These are phyloP conservation scores for Chondrostereum purpureum DNA, from an alignment of 1,284 basidiomycete genomes.

Conservation along the genomic window DNA sequence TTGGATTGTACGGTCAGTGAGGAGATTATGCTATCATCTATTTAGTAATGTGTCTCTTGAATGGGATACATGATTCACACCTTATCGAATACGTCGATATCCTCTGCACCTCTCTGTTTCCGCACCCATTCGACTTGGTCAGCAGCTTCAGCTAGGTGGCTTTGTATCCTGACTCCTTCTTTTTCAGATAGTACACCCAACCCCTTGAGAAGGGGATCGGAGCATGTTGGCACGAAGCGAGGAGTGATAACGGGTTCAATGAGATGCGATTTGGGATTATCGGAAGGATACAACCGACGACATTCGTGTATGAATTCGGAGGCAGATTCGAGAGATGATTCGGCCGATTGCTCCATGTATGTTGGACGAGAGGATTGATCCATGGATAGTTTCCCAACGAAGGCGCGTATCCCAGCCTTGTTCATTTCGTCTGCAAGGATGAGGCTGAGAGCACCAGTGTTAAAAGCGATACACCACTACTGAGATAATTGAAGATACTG, in stretches of 20 bases:
- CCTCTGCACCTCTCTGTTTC: slow-evolving; percentile 50
- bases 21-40: slow-evolving; percentile 41
- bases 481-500: slow-evolving; percentile 15
- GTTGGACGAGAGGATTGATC: slow-evolving; percentile 67
- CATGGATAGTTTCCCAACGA: slow-evolving; percentile 84
- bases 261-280: slow-evolving; percentile 36
- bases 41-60: neutral
- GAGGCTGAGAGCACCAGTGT: slow-evolving; percentile 39
- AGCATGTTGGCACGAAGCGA: slow-evolving; percentile 78
- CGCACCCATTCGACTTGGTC: slow-evolving; percentile 71
- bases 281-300: slow-evolving; percentile 30
- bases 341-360: slow-evolving; percentile 59
- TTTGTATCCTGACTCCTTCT: slow-evolving; percentile 53
- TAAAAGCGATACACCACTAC: slow-evolving; percentile 2
- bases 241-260: slow-evolving; percentile 79
- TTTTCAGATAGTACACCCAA: slow-evolving; percentile 45
- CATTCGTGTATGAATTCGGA: slow-evolving; percentile 52
- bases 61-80: slow-evolving; percentile 29
- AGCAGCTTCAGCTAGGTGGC: slow-evolving; percentile 70
- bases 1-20: slow-evolving; percentile 64
- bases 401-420: slow-evolving; percentile 64
- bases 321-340: slow-evolving; percentile 44
- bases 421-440: slow-evolving; percentile 72
- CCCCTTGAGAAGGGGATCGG: slow-evolving; percentile 55
- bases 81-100: slow-evolving; percentile 67